Evolutionary conservation across 768 basidiomycete genomes (phyloP).

Genomic region (Naganishia vaughanmartiniae): DNA sequence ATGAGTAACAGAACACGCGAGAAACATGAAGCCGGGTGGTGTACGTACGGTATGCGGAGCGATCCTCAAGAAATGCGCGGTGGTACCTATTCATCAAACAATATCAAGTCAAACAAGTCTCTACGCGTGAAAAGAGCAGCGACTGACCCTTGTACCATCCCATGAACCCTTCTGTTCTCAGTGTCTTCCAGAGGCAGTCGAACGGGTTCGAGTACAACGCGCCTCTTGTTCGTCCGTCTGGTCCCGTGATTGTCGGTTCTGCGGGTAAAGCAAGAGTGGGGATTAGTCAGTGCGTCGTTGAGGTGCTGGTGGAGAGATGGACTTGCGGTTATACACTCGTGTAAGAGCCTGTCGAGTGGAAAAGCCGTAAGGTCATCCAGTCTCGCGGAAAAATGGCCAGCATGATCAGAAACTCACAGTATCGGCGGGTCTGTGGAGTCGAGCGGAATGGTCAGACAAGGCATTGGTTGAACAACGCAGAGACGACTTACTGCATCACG

Average conservation of each 20-base stretch:
- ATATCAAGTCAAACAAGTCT: background rate
- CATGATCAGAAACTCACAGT: constrained; percentile 30
- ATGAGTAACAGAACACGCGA: constrained; percentile 35
- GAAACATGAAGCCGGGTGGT: background rate
- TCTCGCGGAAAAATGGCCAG: too few species aligned
- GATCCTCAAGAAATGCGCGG: constrained; percentile 88
- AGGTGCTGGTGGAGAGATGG: background rate
- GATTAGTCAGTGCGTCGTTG: background rate
- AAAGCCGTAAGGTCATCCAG: background rate
- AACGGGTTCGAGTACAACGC: constrained; percentile 84
- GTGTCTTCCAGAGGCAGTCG: constrained; percentile 95
- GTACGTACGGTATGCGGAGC: constrained; percentile 78
- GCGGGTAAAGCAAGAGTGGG: background rate
- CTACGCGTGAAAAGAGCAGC: background rate
- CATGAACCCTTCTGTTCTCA: constrained; percentile 77
- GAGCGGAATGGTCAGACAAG: background rate
- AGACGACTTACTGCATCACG: constrained; percentile 75
- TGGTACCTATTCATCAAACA: constrained; percentile 68
- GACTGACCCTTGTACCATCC: constrained; percentile 84
- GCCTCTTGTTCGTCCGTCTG: constrained; percentile 57
- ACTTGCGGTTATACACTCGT: constrained; percentile 79
- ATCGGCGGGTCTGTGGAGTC: constrained; percentile 37
- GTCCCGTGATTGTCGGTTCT: constrained; percentile 51
- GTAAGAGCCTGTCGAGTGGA: constrained; percentile 66
- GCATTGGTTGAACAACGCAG: background rate